Evolutionary conservation across 768 basidiomycete species (phyloP), one percentile per base, ranked within the genome.

Genomic region (Lentinula edodes): DNA sequence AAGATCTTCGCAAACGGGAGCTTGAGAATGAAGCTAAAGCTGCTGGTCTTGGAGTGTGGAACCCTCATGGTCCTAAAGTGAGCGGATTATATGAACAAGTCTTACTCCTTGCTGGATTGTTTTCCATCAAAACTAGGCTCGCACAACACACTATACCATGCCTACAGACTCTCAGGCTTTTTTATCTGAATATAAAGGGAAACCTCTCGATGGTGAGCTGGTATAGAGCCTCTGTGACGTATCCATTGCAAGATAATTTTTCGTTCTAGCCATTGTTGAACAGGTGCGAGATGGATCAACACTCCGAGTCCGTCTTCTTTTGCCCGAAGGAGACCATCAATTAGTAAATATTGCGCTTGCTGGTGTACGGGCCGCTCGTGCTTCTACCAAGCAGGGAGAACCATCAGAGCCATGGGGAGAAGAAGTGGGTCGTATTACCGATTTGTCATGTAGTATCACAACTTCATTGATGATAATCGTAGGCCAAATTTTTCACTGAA

Each of bases 401-500:
- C 64, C 82, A 6, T 86, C 90, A 20, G 95, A 97, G 71, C 83
- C 82, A 43, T 94, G 85, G 81, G 89, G 87, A 63, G 96, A 98
- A 78, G 96, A 98, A 79, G 92, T 93, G 65, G 63, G 80, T 74
- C 52, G 23, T 59, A 46, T 53, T 12, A 36, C 20, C 36, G 32
- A 20, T 41, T 13, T 35, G 20, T 20, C 13, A 50, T 51, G 48
- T 46, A 51, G 15, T 20, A 36, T 39, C 46, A 34, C n/a, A 36
- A 35, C 7, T 20, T 51, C 62, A 63, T 67, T 54, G 65, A 70
- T 69, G 58, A 53, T 65, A 28, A 67, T 52, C 34, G 4, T 61
- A 95, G 93, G 94, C 95, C 38, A 92, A 89, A 74, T 94, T 88
- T 75, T 99, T 98, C 75, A 90, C 91, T 60, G 96, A 98, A 78